A percentile compares a stretch with the other conserved stretches of the same genome.
These are phyloP conservation scores for Cerioporus squamosus DNA, from an alignment of 1,284 basidiomycete species.

Conservation along the genomic window DNA sequence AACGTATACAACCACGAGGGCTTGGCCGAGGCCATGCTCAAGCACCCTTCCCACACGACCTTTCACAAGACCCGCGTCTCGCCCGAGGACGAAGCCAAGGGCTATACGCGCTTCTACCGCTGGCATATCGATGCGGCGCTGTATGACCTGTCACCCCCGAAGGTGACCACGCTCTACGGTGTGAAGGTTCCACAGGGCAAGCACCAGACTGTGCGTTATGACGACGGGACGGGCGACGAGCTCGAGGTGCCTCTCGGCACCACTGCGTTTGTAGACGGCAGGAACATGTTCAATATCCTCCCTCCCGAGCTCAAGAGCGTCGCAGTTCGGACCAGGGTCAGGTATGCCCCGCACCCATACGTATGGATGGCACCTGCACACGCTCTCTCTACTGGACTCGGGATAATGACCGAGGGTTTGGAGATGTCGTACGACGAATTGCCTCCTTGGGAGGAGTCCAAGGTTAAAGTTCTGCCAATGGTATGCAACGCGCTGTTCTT, in stretches of 20 bases:
- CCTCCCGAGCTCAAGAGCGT: slow-evolving; percentile 78
- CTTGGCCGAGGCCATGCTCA: slow-evolving; percentile 69
- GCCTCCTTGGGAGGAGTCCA: slow-evolving; percentile 74
- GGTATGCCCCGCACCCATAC: slow-evolving; percentile 80
- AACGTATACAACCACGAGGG: slow-evolving; percentile 79
- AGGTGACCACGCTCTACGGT: slow-evolving; percentile 88
- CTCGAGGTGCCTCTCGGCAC: slow-evolving; percentile 84
- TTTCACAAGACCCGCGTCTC: slow-evolving; percentile 89
- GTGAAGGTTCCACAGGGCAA: slow-evolving; percentile 74
- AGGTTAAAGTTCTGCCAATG: slow-evolving; percentile 72
- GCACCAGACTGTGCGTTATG: slow-evolving; percentile 75
- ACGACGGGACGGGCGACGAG: slow-evolving; percentile 88
- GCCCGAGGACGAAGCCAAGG: slow-evolving; percentile 75
- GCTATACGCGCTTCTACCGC: slow-evolving; percentile 85
- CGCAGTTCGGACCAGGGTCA: slow-evolving; percentile 76
- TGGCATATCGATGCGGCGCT: slow-evolving; percentile 96
- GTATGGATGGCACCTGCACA: slow-evolving; percentile 85
- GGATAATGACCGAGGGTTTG: slow-evolving; percentile 76
- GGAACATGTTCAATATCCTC: slow-evolving; percentile 86
- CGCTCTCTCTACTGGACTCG: slow-evolving; percentile 76
- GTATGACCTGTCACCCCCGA: slow-evolving; percentile 87
- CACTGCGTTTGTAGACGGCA: slow-evolving; percentile 83
- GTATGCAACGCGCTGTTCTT: slow-evolving; percentile 42
- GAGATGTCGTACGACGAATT: slow-evolving; percentile 70
- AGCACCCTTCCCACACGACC: slow-evolving; percentile 85